Base-by-base conservation (phyloP, 306 rosid genomes). In the Cicer arietinum region DNA sequence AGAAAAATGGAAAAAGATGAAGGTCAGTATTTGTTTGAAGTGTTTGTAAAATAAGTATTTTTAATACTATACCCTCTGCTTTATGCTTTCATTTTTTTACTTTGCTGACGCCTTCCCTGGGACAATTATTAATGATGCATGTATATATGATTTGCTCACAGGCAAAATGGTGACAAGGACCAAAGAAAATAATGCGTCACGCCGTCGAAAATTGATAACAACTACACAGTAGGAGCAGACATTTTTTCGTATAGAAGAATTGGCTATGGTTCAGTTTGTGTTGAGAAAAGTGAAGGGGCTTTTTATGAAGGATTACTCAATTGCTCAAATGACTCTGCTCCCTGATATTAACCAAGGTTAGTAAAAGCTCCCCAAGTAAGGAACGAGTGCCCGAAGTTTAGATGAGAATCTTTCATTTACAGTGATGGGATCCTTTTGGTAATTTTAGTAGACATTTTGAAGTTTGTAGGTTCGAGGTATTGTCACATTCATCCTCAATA, bases 1-100 rank as follows among this genome's bases (percentile, higher is more conserved):
- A 88, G 84, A 47, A 91, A 87, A 83, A 58, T 83, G 76, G 95
- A 86, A 79, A 90, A 72, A 77, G 89, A 78, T 64, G 95, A 85
- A 76, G 96, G 97, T 91, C 47, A 56, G 86, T 77, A 45, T 70
- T 75, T 37, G 54, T 66, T 40, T 61, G 44, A 64, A 67, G 68
- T 77, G 70, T 66, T 51, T 56, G 52, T 39, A 46, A 63, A 39
- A 44, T 60, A 63, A 52, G 73, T 67, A n/a, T n/a, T 80, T 6
- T 5, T 52, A 25, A n/a, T 17, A 18, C 13, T 12, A 66, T 60
- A 56, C 16, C 11, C 30, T 54, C 44, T 67, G 51, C 47, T 8
- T 40, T 63, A 25, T 71, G n/a, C 7, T 57, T 45, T 66, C 6
- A 0, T 64, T 14, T 13, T 39, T 50, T 42, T 68, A 7, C 6